Conservation (phyloP, 805 yeast genomes). For the Ogataea salicorniae region DNA sequence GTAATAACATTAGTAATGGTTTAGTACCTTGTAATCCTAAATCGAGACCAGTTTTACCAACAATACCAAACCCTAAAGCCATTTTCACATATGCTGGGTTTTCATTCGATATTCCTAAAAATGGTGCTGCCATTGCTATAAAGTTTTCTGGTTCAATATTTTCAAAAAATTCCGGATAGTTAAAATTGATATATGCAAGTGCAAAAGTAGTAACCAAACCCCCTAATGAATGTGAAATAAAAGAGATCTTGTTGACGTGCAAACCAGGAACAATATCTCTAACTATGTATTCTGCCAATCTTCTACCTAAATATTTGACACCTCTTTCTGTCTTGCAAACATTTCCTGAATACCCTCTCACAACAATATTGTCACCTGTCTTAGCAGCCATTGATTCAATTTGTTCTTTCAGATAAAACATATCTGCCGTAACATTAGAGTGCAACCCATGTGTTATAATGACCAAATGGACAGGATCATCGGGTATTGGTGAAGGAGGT, state of each 20-base stretch:
- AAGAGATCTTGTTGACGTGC: slow-evolving; percentile 62
- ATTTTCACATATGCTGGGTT: slow-evolving; percentile 81
- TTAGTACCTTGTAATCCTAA: slow-evolving; percentile 55
- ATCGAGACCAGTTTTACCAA: slow-evolving; percentile 93
- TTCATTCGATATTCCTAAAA: slow-evolving; percentile 82
- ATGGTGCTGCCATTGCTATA: slow-evolving; percentile 80
- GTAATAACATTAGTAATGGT: slow-evolving; percentile 72
- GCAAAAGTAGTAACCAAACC: slow-evolving; percentile 92
- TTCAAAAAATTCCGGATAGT: slow-evolving; percentile 66
- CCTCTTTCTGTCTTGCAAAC: slow-evolving; percentile 89
- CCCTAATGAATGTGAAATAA: slow-evolving; percentile 90
- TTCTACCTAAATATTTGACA: slow-evolving; percentile 71
- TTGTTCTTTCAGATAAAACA: slow-evolving; percentile 80
- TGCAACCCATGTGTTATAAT: slow-evolving; percentile 89
- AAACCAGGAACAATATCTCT: slow-evolving; percentile 41
- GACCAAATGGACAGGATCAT: slow-evolving; percentile 72
- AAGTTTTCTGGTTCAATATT: slow-evolving; percentile 69
- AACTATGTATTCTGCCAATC: slow-evolving; percentile 71
- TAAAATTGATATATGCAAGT: slow-evolving; percentile 66
- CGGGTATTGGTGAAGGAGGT: slow-evolving; percentile 31
- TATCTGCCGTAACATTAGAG: slow-evolving; percentile 84
- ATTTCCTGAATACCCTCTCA: slow-evolving; percentile 80
- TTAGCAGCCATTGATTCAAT: slow-evolving; percentile 46
- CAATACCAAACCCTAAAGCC: slow-evolving; percentile 79
- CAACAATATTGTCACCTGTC: slow-evolving; percentile 62